A percentile compares a stretch with the other conserved stretches of the same genome.
Evolutionary conservation across 129 eudicot species (phyloP).

Genomic region (Arctium minus): DNA sequence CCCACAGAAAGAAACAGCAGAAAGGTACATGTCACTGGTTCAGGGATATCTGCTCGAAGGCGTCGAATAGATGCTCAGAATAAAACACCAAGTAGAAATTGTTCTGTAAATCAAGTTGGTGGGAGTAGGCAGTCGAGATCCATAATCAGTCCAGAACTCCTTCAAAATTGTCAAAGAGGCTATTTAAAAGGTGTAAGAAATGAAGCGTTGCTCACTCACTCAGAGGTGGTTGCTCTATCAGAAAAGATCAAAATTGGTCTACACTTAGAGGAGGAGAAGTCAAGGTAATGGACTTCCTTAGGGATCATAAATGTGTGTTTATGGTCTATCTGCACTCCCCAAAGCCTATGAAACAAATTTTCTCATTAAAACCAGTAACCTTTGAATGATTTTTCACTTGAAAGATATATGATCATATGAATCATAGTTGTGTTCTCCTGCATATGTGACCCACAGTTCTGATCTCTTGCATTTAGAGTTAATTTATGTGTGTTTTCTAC

Average conservation of each 20-base stretch:
- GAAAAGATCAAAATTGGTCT: slow-evolving; percentile 65
- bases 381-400: background rate
- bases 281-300: slow-evolving; percentile 45
- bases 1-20: slow-evolving; percentile 26
- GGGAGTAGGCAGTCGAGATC: slow-evolving; percentile 35
- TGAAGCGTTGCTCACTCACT: slow-evolving; percentile 68
- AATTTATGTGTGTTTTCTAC: background rate
- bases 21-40: slow-evolving; percentile 52
- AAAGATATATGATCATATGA: background rate
- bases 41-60: slow-evolving; percentile 76
- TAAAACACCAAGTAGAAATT: slow-evolving; percentile 26
- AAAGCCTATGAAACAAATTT: background rate
- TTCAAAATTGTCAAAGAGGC: slow-evolving; percentile 61
- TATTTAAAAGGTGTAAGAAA: slow-evolving; percentile 71
- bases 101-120: slow-evolving; percentile 27
- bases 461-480: background rate
- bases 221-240: slow-evolving; percentile 78
- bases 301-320: slow-evolving; percentile 3
- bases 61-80: slow-evolving; percentile 61
- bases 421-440: background rate
- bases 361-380: background rate
- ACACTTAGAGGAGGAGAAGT: slow-evolving; percentile 60
- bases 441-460: background rate
- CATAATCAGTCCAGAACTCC: slow-evolving; percentile 58
- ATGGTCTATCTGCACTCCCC: background rate